Evolutionary conservation across 1,284 basidiomycete genomes (phyloP).

Genomic region (Grifola frondosa): DNA sequence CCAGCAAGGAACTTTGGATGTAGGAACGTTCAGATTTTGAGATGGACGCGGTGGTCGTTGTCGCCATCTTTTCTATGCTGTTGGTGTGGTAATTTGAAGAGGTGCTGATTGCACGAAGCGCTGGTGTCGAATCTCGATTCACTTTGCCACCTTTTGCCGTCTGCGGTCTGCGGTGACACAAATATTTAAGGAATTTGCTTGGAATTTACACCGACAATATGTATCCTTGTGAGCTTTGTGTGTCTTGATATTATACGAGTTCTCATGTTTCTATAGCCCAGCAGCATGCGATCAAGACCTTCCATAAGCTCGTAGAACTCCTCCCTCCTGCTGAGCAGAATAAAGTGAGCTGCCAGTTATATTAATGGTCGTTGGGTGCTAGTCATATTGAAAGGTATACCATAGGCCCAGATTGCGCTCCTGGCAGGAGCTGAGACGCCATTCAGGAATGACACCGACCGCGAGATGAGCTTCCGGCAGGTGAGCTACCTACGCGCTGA

Average conservation of each 20-base stretch:
- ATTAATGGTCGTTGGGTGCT: neutral
- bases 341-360: constrained; percentile 41
- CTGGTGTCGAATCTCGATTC: neutral
- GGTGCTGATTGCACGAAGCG: neutral
- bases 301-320: constrained; percentile 45
- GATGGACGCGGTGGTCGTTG: constrained; percentile 41
- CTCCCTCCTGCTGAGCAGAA: constrained; percentile 46
- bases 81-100: neutral
- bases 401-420: constrained; percentile 61
- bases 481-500: constrained; percentile 16
- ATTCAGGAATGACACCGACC: constrained; percentile 85
- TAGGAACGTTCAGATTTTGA: constrained; percentile 79
- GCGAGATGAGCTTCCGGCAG: constrained; percentile 76
- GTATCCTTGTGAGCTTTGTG: constrained; percentile 19
- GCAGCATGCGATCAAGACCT: constrained; percentile 52
- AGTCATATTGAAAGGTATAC: neutral
- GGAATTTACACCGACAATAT: constrained; percentile 1
- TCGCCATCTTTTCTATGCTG: constrained; percentile 11
- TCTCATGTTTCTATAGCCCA: constrained; percentile 30
- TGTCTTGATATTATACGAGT: neutral
- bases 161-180: too few relatives aligned
- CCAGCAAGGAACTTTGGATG: constrained; percentile 61
- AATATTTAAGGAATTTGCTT: too few relatives aligned
- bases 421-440: constrained; percentile 59
- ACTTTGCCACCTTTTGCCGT: constrained; percentile 1